Evolutionary conservation across 768 basidiomycete species (phyloP).

Genomic region (Boletus reticulatus): DNA sequence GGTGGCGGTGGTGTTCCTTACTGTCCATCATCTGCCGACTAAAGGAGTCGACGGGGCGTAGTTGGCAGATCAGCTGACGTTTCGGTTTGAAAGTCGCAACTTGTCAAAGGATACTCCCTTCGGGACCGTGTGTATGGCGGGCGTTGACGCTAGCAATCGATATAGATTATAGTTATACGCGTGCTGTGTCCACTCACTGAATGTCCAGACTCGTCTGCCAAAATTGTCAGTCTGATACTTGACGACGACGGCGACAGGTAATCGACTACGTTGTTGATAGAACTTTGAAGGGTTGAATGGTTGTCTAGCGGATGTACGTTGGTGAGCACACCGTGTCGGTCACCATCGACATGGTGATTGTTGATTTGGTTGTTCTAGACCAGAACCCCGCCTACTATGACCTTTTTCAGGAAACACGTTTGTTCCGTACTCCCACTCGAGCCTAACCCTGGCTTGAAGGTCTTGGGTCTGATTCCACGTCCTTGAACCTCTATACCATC

Average conservation of each 20-base stretch:
- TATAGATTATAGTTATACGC: background rate
- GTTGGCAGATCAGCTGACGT: background rate
- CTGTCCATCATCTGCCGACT: background rate
- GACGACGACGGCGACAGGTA: background rate
- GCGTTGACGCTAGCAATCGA: background rate
- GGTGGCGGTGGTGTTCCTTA: slow-evolving; percentile 1
- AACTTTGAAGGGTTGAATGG: background rate
- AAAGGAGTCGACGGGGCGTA: background rate
- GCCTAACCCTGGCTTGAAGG: slow-evolving; percentile 2
- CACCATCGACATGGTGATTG: background rate
- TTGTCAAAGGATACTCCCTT: no score
- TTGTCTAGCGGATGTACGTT: background rate
- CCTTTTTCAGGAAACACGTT: slow-evolving; percentile 2
- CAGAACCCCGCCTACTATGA: background rate
- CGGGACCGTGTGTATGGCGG: background rate
- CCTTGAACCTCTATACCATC: background rate
- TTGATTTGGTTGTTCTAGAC: background rate
- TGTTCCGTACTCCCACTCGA: background rate
- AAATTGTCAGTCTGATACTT: background rate
- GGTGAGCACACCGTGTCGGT: background rate
- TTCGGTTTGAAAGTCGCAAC: background rate
- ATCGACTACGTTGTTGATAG: background rate
- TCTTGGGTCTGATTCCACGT: background rate
- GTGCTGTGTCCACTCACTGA: background rate
- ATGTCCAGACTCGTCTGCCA: background rate